These are phyloP conservation scores for Aquilaria sinensis DNA, from an alignment of 345 rosid species.

Conservation along the genomic window DNA sequence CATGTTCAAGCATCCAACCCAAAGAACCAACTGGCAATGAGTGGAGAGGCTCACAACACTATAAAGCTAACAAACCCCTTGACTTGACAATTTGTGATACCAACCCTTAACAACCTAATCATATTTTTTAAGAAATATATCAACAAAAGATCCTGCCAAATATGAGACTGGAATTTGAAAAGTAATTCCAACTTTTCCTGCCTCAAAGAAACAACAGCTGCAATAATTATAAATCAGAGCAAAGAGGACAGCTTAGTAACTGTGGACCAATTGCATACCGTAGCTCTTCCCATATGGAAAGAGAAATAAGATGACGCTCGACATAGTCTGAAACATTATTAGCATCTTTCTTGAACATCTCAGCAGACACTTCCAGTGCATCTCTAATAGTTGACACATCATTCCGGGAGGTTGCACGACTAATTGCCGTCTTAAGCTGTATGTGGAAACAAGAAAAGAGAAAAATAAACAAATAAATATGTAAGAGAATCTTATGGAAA, in stretches of 20 bases:
- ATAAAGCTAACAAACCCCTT: too few relatives aligned
- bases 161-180: too few relatives aligned
- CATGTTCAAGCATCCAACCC: too few relatives aligned
- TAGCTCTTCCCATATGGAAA: conserved; percentile 96
- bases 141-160: too few relatives aligned
- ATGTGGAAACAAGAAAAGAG: conserved; percentile 1
- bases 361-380: conserved; percentile 98
- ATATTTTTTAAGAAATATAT: too few relatives aligned
- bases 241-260: background rate
- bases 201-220: too few relatives aligned
- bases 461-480: background rate
- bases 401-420: conserved; percentile 89
- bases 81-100: too few relatives aligned
- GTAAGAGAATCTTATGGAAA: background rate
- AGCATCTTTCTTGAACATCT: conserved; percentile 87
- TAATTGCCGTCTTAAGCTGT: conserved; percentile 94
- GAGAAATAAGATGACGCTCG: conserved; percentile 88
- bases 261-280: conserved; percentile 31
- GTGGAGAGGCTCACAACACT: too few relatives aligned
- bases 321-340: conserved; percentile 88
- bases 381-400: conserved; percentile 85
- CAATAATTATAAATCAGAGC: too few relatives aligned
- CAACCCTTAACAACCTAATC: too few relatives aligned
- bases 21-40: too few relatives aligned
- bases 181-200: too few relatives aligned